phyloP scores from a whole-genome alignment of 192 early-diverging fungal genomes.

The Umbelopsis sp. region DNA sequence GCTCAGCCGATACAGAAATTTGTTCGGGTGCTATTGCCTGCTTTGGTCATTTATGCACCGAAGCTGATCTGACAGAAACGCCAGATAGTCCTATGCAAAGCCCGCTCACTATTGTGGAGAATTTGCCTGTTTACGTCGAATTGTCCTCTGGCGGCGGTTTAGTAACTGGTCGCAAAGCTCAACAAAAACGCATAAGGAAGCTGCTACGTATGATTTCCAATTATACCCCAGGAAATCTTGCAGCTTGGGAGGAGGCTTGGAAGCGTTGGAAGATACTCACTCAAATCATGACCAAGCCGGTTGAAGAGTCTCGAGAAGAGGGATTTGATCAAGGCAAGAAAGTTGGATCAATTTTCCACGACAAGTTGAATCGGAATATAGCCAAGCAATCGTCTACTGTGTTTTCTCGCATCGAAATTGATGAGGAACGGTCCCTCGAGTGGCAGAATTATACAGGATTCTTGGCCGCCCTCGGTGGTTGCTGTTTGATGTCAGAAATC shows the following conservation, averaged over 20 bases:
- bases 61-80: conserved; percentile 71
- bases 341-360: conserved; percentile 14
- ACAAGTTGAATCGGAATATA: conserved; percentile 16
- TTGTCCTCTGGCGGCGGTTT: conserved; percentile 52
- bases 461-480: conserved; percentile 76
- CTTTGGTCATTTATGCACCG: conserved; percentile 71
- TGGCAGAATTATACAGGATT: conserved; percentile 88
- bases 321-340: conserved; percentile 18
- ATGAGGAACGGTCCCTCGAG: conserved; percentile 55
- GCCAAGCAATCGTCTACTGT: neutral
- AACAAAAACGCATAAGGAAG: conserved; percentile 78
- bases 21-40: conserved; percentile 61
- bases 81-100: conserved; percentile 45
- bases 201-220: conserved; percentile 66
- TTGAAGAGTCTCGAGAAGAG: conserved; percentile 40
- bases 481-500: conserved; percentile 54
- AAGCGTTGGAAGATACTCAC: conserved; percentile 73
- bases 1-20: conserved; percentile 72
- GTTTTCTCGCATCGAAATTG: conserved; percentile 33
- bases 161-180: conserved; percentile 66
- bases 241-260: conserved; percentile 84
- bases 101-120: conserved; percentile 68
- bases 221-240: conserved; percentile 74
- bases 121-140: conserved; percentile 70
- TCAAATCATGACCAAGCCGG: conserved; percentile 31